Percentiles rank a stretch among this genome's conserved stretches.
Evolutionary conservation across 2,329 filamentous ascomycete species (phyloP).

Genomic region (Fusarium kyushuense): DNA sequence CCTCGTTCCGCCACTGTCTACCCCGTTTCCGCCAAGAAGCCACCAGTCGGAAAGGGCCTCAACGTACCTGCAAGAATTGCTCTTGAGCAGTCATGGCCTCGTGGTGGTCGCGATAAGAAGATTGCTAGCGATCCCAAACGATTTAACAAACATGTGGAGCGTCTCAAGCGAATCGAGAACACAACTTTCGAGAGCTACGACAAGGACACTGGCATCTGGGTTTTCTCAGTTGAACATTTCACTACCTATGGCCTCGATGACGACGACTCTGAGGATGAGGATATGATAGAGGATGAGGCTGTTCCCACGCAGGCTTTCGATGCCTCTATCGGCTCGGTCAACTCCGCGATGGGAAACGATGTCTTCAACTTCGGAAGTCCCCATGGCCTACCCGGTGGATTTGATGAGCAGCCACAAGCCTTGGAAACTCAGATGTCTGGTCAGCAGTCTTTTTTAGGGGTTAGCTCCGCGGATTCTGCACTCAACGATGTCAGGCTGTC

Average conservation of each 20-base stretch:
- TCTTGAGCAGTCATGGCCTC: constrained; percentile 94
- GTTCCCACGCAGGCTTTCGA: constrained; percentile 42
- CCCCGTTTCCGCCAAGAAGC: constrained; percentile 79
- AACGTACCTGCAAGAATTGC: constrained; percentile 91
- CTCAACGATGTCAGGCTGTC: constrained; percentile 70
- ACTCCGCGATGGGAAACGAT: constrained; percentile 62
- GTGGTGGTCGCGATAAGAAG: constrained; percentile 69
- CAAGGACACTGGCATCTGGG: constrained; percentile 84
- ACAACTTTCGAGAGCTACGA: constrained; percentile 89
- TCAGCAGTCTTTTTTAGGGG: constrained; percentile 89
- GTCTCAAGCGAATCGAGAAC: constrained; percentile 81
- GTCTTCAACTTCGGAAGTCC: constrained; percentile 68
- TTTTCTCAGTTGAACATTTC: constrained; percentile 94
- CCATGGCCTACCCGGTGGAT: constrained; percentile 79
- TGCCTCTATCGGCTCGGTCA: constrained; percentile 40
- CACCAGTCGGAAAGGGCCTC: constrained; percentile 84
- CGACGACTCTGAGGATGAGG: constrained; percentile 73
- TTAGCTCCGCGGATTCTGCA: constrained; percentile 86
- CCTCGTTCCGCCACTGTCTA: constrained; percentile 91
- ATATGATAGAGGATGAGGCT: constrained; percentile 25
- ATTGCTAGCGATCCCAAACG: constrained; percentile 68
- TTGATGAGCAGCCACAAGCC: constrained; percentile 71
- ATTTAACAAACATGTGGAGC: constrained; percentile 84
- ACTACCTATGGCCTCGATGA: constrained; percentile 92
- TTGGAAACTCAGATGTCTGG: constrained; percentile 68